phyloP scores from a whole-genome alignment of 2,329 filamentous ascomycete genomes.

The Zelopaecilomyces penicillatus region DNA sequence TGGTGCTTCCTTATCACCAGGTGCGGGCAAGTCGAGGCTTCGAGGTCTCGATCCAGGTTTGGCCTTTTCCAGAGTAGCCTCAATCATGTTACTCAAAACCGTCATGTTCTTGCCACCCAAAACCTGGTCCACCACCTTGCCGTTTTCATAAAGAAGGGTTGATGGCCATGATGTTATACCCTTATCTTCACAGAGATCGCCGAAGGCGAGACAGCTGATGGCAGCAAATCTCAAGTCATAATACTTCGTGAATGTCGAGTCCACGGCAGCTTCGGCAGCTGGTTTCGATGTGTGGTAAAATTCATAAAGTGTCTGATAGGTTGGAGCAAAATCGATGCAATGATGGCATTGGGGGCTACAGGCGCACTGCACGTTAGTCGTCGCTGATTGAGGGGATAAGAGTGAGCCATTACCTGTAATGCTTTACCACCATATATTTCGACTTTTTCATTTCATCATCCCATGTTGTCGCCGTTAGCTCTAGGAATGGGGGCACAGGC shows the following conservation, averaged over 20 bases:
- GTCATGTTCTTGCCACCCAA: constrained; percentile 61
- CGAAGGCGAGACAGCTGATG: constrained; percentile 78
- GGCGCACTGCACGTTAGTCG: constrained; percentile 18
- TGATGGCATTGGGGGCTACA: constrained; percentile 56
- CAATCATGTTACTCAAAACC: constrained; percentile 60
- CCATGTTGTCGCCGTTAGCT: constrained; percentile 50
- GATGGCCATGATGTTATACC: constrained; percentile 65
- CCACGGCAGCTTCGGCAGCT: constrained; percentile 43
- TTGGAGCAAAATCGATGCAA: constrained; percentile 72
- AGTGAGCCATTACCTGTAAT: constrained; percentile 50
- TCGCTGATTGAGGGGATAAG: constrained; percentile 2
- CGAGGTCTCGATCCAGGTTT: constrained; percentile 72
- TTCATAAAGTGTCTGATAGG: constrained; percentile 88
- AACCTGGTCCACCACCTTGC: constrained; percentile 54
- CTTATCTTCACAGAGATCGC: constrained; percentile 65
- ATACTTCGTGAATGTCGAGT: constrained; percentile 62
- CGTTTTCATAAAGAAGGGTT: constrained; percentile 73
- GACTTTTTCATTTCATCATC: constrained; percentile 45
- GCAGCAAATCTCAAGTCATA: constrained; percentile 86
- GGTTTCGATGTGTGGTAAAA: constrained; percentile 86
- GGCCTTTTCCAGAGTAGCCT: constrained; percentile 66
- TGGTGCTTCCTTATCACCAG: constrained; percentile 49
- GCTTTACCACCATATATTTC: constrained; percentile 51
- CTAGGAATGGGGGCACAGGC: constrained; percentile 55
- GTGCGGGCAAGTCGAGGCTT: constrained; percentile 59